Evolutionary conservation across 192 early-diverging fungal species (phyloP).

Genomic region (Chytriomyces sp.): DNA sequence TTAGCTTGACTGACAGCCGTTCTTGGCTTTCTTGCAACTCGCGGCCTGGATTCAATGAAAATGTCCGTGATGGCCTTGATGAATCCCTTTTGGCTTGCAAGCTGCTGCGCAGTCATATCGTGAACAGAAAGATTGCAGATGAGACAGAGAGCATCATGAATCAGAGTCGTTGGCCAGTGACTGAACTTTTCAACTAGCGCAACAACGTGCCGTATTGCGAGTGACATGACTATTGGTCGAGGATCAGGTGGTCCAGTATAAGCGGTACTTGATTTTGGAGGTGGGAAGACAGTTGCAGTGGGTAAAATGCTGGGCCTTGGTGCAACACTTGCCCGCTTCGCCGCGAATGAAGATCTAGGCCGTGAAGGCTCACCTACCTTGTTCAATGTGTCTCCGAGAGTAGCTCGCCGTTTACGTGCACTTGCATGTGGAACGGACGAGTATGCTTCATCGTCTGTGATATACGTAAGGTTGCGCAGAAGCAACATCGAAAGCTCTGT

Average conservation of each 20-base stretch:
- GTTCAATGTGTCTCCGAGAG: neutral
- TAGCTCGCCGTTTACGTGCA: neutral
- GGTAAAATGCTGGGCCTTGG: neutral
- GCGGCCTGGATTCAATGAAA: neutral
- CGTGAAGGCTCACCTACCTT: neutral
- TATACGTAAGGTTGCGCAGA: no score
- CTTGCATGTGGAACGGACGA: no score
- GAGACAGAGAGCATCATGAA: neutral
- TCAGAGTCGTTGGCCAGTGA: neutral
- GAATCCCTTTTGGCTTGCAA: neutral
- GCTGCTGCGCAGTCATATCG: constrained; percentile 11
- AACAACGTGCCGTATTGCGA: neutral
- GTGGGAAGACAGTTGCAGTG: neutral
- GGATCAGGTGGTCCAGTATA: neutral
- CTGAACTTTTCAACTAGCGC: neutral
- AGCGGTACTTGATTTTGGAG: neutral
- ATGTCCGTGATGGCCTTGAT: constrained; percentile 13
- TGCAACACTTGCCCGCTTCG: neutral
- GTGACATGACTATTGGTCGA: neutral
- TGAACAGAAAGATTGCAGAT: constrained; percentile 17
- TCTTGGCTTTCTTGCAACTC: neutral
- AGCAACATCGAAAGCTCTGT: no score
- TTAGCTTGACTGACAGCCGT: neutral
- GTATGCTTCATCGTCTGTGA: no score
- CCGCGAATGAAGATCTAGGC: neutral